These are phyloP conservation scores for Xylaria flabelliformis DNA, from an alignment of 495 filamentous ascomycete genomes.

Conservation along the genomic window DNA sequence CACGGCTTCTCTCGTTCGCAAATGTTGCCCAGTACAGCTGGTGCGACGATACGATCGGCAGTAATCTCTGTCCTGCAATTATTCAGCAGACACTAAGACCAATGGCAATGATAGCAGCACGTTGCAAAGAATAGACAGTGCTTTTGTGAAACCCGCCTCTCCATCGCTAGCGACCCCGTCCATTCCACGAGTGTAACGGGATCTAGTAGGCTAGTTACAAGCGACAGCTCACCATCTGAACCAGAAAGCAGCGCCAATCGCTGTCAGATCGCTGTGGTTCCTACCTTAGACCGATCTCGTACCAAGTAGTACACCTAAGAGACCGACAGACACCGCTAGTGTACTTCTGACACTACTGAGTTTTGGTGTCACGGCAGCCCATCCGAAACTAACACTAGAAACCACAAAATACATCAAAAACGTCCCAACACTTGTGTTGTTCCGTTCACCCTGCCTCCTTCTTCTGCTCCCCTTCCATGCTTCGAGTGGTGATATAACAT, in stretches of 20 bases:
- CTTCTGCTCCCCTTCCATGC: neutral
- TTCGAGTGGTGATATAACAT: slow-evolving; percentile 12
- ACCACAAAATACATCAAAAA: slow-evolving; percentile 5
- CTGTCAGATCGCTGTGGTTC: slow-evolving; percentile 27
- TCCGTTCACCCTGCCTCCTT: neutral
- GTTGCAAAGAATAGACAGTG: slow-evolving; percentile 12
- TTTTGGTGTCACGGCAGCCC: slow-evolving; percentile 22
- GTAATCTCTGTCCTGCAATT: neutral
- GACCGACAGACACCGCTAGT: slow-evolving; percentile 21
- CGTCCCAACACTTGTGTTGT: slow-evolving; percentile 12
- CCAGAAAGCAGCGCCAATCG: slow-evolving; percentile 14
- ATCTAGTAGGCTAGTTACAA: slow-evolving; percentile 24
- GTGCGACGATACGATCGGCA: neutral
- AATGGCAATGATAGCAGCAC: slow-evolving; percentile 4
- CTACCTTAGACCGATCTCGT: slow-evolving; percentile 30
- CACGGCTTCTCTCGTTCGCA: neutral
- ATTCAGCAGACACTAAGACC: neutral
- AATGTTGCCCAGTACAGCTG: slow-evolving; percentile 4
- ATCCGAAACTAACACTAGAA: slow-evolving; percentile 11
- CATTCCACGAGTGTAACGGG: slow-evolving; percentile 25
- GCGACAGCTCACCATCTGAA: slow-evolving; percentile 17
- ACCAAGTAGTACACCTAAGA: slow-evolving; percentile 15
- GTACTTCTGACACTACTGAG: slow-evolving; percentile 9
- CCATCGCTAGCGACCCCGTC: slow-evolving; percentile 16
- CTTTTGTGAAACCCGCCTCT: slow-evolving; percentile 13